Evolutionary conservation across 2,329 filamentous ascomycete species (phyloP), one percentile per base, ranked within the genome.

Genomic region (Fusarium sp.): DNA sequence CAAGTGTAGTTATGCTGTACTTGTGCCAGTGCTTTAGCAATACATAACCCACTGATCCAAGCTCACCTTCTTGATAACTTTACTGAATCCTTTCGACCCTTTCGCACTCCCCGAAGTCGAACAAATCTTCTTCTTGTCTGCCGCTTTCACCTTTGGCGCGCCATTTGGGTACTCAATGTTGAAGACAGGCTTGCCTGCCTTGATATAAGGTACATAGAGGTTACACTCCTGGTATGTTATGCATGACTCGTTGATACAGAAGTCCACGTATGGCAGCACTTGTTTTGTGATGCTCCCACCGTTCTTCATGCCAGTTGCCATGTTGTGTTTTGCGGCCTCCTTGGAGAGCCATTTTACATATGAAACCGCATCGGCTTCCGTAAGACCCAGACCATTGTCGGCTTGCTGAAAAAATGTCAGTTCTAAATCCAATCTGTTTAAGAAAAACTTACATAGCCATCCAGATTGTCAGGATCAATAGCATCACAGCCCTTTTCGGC

Each of bases 391-490:
- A 1, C 88, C 90, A 56, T 89, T 91, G 7, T 87, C 80, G 69
- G 91, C 91, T 74, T 86, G 77, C 76, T 82, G 13, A 2, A 2
- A 0, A 0, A 5, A 10, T 13, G 2, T 67, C 0, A 52, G 46
- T 42, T 0, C 0, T 4, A n/a, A 1, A 3, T 5, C 4, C 5
- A 1, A 7, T 2, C 0, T 5, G 2, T 1, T 8, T 5, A 0
- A 5, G 0, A 0, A 5, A 11, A 2, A 81, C 82, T 78, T 69
- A 85, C 82, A 72, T 87, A 92, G 2, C 83, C 89, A 72, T 92
- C 91, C 10, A 92, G 85, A 64, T 92, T 92, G 74, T 93, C 91
- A 0, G 90, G 88, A 73, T 92, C 91, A 13, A 92, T 85, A 4
- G 87, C 91, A 72, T 91, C 87, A 67, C 90, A 92, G 3, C 89